Conservation (phyloP, 129 eudicot genomes). For the Scalesia atractyloides region DNA sequence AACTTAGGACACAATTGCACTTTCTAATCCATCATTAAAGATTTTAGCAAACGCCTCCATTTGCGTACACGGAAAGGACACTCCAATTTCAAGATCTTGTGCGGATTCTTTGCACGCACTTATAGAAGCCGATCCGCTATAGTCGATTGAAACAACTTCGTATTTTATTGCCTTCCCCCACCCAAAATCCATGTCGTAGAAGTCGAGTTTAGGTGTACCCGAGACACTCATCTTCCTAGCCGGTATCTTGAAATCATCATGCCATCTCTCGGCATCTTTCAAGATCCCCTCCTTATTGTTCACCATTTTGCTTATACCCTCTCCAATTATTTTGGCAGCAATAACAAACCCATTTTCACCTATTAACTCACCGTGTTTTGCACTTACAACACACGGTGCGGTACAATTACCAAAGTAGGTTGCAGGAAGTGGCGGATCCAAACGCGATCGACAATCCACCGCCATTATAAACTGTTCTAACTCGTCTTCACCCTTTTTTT, state of each 20-base stretch:
- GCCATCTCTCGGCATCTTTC: conserved; percentile 53
- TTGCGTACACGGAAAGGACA: conserved; percentile 39
- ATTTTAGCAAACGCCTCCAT: conserved; percentile 48
- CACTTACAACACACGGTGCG: conserved; percentile 34
- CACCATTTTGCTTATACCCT: conserved; percentile 37
- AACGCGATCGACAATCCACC: conserved; percentile 51
- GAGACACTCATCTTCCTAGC: conserved; percentile 46
- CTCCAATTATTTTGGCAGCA: conserved; percentile 39
- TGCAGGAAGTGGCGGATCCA: conserved; percentile 56
- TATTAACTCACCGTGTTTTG: conserved; percentile 19
- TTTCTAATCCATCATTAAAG: conserved; percentile 34
- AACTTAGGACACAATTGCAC: neutral
- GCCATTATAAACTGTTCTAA: conserved; percentile 42
- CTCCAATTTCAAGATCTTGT: conserved; percentile 53
- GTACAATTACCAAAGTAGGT: conserved; percentile 58
- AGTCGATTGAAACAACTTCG: conserved; percentile 42
- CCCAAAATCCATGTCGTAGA: conserved; percentile 52
- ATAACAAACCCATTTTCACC: conserved; percentile 47
- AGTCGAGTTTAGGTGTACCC: conserved; percentile 53
- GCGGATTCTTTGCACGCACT: conserved; percentile 37
- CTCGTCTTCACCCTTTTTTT: conserved; percentile 23
- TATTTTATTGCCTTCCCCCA: conserved; percentile 58
- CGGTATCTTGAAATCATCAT: conserved; percentile 22
- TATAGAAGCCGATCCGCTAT: conserved; percentile 40
- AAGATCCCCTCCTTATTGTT: conserved; percentile 43